Base-by-base conservation (phyloP, 2,329 filamentous ascomycete genomes). In the Penicillium sp. region DNA sequence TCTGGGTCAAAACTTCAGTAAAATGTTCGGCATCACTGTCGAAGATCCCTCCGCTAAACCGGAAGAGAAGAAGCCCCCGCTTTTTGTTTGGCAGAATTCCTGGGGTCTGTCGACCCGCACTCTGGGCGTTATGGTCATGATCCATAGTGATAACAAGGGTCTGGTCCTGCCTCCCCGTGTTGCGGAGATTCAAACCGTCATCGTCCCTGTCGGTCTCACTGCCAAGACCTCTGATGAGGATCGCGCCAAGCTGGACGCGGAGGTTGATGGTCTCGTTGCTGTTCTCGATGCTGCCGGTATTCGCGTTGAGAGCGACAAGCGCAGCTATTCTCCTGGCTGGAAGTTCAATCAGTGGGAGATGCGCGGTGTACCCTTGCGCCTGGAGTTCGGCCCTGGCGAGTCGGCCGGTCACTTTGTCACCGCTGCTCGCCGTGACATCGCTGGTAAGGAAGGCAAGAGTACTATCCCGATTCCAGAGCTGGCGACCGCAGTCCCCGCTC, bases 321-420 rank as follows among this genome's bases (percentile, higher is more conserved):
- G 93, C 42, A 90, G 84, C 50, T 95, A 96, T 65, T 80, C 88
- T 44, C 89, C 92, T 26, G 88, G 87, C 49, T 96, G 85, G 82
- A 98, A 98, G 69, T 98, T 98, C 74, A 94, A 93, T 69, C 89
- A 98, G 28, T 95, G 88, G 87, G 93, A 98, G 66, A 76, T 96
- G 55, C 93, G 90, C 69, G 92, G 93, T 62, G 84, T 96, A 28
- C 92, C 93, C 31, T 77, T 98, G 25, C 84, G 92, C 42, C 76
- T 98, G 42, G 92, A 98, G 66, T 95, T 95, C 59, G 93, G 93
- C 4, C 90, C 92, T 56, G 94, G 94, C 68, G 92, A 96, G 61
- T 82, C 84, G 9, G 86, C 85, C 48, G 86, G 89, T 61, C 78
- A 84, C 41, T 84, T 89, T 28, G 83, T 96, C 52, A 86, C 83